Conservation (phyloP, 768 basidiomycete species). For the Phylloporus sp. region DNA sequence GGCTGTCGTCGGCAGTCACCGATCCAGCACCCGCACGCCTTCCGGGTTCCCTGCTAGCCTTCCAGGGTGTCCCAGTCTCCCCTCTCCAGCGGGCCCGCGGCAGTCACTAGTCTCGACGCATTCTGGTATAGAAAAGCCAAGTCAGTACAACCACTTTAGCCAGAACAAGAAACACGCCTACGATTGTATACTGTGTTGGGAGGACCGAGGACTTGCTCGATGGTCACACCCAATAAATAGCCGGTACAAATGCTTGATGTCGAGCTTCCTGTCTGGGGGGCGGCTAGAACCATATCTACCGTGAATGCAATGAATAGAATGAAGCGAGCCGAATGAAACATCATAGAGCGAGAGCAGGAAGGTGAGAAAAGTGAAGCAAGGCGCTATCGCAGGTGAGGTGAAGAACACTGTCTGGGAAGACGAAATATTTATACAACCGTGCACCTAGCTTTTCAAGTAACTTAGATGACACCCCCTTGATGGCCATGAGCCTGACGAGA, state of each 20-base stretch:
- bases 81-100: conserved; percentile 14
- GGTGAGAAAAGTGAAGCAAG: neutral
- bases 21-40: too few species aligned
- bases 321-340: conserved; percentile 1
- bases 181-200: conserved; percentile 15
- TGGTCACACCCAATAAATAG: conserved; percentile 15
- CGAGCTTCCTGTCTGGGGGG: neutral
- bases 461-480: neutral
- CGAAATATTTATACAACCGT: conserved; percentile 12
- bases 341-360: neutral
- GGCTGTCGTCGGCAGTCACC: too few species aligned
- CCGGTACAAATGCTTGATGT: conserved; percentile 7
- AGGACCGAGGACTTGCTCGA: neutral
- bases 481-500: neutral
- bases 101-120: conserved; percentile 8
- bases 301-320: conserved; percentile 1
- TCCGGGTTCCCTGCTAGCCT: too few species aligned
- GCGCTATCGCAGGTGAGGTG: neutral
- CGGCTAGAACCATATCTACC: neutral
- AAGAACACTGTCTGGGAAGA: neutral
- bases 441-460: neutral
- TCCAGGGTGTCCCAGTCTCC: too few species aligned
- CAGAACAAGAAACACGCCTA: neutral
- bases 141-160: neutral
- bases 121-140: conserved; percentile 3